A percentile compares a stretch with the other conserved stretches of the same genome.
Conservation (phyloP, 192 early-diverging fungal species). For the Paraglomus brasilianum region DNA sequence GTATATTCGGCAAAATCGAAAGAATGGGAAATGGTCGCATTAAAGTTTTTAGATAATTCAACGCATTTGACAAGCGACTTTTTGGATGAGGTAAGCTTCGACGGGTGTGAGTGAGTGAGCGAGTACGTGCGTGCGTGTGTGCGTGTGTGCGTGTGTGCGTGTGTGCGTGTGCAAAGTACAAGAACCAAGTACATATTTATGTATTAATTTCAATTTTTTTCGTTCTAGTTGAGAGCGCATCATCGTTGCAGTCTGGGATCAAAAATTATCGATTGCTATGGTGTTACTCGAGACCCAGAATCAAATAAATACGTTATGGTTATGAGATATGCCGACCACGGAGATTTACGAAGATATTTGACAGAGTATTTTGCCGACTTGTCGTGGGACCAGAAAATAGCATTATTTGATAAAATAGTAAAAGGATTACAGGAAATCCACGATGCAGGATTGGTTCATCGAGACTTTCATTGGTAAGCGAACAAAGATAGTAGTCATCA, state of each 20-base stretch:
- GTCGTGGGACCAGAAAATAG: conserved; percentile 16
- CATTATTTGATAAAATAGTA: neutral
- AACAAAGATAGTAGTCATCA: neutral
- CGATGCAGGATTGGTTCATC: conserved; percentile 13
- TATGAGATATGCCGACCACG: conserved; percentile 26
- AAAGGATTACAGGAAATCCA: conserved; percentile 13
- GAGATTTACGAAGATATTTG: conserved; percentile 13
- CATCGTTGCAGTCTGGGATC: conserved; percentile 28
- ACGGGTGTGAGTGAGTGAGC: too few species aligned
- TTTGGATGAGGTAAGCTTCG: conserved; percentile 21
- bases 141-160: too few species aligned
- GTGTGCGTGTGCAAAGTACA: too few species aligned
- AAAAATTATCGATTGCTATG: conserved; percentile 22
- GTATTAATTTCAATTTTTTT: neutral
- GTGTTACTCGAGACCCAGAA: conserved; percentile 21
- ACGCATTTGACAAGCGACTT: neutral
- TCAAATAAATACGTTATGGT: conserved; percentile 16
- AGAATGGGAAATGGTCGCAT: conserved; percentile 17
- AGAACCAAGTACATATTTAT: too few species aligned
- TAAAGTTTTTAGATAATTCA: conserved; percentile 24
- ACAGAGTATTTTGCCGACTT: conserved; percentile 18
- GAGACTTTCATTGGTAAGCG: conserved; percentile 4
- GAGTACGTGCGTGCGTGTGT: too few species aligned
- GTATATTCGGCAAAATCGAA: conserved; percentile 26
- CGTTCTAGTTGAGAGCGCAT: conserved; percentile 19